Evolutionary conservation across 495 filamentous ascomycete species (phyloP).

Genomic region (Xylona heveae): DNA sequence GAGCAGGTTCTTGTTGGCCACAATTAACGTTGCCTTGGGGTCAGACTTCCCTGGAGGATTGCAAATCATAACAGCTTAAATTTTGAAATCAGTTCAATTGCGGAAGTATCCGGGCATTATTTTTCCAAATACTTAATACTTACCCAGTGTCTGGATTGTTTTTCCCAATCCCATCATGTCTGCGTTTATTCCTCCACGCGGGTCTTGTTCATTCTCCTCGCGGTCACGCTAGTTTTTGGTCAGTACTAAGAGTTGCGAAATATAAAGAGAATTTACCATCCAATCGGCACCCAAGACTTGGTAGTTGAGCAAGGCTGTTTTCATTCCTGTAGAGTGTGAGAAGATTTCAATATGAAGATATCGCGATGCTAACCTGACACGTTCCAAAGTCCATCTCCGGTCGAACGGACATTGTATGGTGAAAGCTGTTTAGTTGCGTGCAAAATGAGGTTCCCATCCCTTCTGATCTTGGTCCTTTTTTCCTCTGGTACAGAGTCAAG

Average conservation of each 20-base stretch:
- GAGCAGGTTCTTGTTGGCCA: slow-evolving; percentile 4
- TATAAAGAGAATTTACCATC: slow-evolving; percentile 1
- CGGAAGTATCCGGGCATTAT: too few relatives aligned
- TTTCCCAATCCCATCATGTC: slow-evolving; percentile 7
- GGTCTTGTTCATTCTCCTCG: not conserved
- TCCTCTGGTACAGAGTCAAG: too few relatives aligned
- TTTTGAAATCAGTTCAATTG: too few relatives aligned
- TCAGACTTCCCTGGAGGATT: slow-evolving; percentile 3
- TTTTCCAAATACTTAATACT: too few relatives aligned
- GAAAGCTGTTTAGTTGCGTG: too few relatives aligned
- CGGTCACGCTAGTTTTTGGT: not conserved
- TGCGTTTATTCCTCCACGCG: slow-evolving; percentile 3
- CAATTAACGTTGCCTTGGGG: not conserved
- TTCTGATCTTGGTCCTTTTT: too few relatives aligned
- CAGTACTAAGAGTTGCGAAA: not conserved
- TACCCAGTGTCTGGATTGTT: slow-evolving; percentile 4
- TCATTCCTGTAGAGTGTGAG: slow-evolving; percentile 5
- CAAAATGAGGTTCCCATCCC: too few relatives aligned
- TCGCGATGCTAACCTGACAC: too few relatives aligned
- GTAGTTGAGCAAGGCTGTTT: slow-evolving; percentile 3
- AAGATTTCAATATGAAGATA: too few relatives aligned
- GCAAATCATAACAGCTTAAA: slow-evolving; percentile 3
- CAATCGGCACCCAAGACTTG: slow-evolving; percentile 4
- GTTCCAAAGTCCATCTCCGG: too few relatives aligned
- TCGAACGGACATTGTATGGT: too few relatives aligned